These are phyloP conservation scores for Mucor saturninus DNA, from an alignment of 371 early-diverging fungal genomes.

Conservation along the genomic window DNA sequence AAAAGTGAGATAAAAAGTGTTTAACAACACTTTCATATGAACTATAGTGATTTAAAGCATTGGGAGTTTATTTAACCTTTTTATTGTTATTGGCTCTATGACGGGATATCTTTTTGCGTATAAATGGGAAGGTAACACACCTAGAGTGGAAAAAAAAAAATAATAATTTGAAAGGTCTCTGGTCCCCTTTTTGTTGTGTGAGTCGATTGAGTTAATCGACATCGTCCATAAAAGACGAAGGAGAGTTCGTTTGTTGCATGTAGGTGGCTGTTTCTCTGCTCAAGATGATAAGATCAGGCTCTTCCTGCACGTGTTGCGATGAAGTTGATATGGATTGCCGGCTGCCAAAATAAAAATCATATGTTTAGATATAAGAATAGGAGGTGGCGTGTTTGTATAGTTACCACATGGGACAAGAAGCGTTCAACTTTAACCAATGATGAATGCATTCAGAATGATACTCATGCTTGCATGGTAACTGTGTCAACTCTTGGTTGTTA, in stretches of 20 bases:
- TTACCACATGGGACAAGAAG: constrained; percentile 26
- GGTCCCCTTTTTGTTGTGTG: background rate
- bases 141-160: background rate
- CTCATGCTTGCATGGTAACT: constrained; percentile 16
- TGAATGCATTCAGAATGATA: constrained; percentile 20
- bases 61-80: too few species aligned
- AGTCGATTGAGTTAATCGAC: background rate
- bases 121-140: background rate
- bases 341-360: constrained; percentile 2
- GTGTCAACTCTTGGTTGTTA: background rate
- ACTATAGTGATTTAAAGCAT: too few species aligned
- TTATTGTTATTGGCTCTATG: too few species aligned
- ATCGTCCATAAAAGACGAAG: constrained; percentile 7
- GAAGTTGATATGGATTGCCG: constrained; percentile 1
- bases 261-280: background rate
- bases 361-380: background rate
- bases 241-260: background rate
- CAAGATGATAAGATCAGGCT: background rate
- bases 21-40: too few species aligned
- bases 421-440: constrained; percentile 18
- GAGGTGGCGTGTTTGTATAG: background rate
- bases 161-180: background rate
- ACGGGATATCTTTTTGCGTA: too few species aligned
- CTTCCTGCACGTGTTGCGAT: background rate
- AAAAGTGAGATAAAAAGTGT: too few species aligned